Evolutionary conservation across 257 asterid species (phyloP).

Genomic region (Jasminum sambac): DNA sequence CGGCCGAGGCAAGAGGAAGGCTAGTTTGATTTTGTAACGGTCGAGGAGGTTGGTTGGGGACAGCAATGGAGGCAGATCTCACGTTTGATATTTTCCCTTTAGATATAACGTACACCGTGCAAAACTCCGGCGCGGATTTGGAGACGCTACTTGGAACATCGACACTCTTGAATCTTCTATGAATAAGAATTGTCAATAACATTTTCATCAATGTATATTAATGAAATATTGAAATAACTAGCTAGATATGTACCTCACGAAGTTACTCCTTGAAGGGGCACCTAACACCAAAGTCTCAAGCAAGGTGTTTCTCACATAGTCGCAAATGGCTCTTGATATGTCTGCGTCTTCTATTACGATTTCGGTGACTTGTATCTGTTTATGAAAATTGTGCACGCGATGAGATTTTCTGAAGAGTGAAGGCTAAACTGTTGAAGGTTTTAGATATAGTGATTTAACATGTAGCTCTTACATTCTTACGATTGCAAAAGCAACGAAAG

Average conservation of each 20-base stretch:
- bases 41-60: slow-evolving; percentile 36
- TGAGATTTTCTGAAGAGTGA: not conserved
- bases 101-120: slow-evolving; percentile 67
- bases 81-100: slow-evolving; percentile 68
- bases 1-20: slow-evolving; percentile 29
- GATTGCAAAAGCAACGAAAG: slow-evolving; percentile 43
- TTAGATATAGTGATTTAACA: not conserved
- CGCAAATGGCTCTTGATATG: slow-evolving; percentile 68
- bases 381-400: not conserved
- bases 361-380: slow-evolving; percentile 79
- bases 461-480: slow-evolving; percentile 44
- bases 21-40: slow-evolving; percentile 26
- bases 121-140: slow-evolving; percentile 70
- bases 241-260: slow-evolving; percentile 51
- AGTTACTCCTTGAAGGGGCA: slow-evolving; percentile 56
- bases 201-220: not conserved
- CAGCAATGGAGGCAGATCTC: slow-evolving; percentile 41
- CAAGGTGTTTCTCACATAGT: slow-evolving; percentile 49
- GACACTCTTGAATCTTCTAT: slow-evolving; percentile 65
- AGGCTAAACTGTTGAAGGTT: not conserved
- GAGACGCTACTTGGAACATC: slow-evolving; percentile 60
- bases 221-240: slow-evolving; percentile 16
- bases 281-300: slow-evolving; percentile 75
- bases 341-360: slow-evolving; percentile 71
- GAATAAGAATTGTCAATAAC: slow-evolving; percentile 30